A percentile compares a stretch with the other conserved stretches of the same genome.
Evolutionary conservation across 768 basidiomycete genomes (phyloP).

Genomic region (Crepidotus variabilis): DNA sequence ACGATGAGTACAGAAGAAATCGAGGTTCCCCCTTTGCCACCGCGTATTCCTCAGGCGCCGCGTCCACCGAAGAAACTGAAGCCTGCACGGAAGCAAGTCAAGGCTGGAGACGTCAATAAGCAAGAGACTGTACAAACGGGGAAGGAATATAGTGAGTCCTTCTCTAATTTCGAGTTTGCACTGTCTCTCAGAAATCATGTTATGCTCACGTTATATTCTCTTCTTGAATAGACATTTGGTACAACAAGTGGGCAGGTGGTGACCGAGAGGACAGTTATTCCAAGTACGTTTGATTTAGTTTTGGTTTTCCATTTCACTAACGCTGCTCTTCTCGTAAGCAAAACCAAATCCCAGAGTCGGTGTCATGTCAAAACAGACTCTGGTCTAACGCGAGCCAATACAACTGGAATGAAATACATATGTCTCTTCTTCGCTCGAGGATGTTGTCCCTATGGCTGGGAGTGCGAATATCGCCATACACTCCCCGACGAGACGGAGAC

Average conservation of each 20-base stretch:
- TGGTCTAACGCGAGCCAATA: constrained; percentile 93
- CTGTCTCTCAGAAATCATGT: neutral
- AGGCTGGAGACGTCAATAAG: constrained; percentile 86
- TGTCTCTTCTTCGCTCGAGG: constrained; percentile 96
- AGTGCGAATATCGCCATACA: constrained; percentile 93
- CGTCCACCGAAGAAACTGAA: constrained; percentile 63
- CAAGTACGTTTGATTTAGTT: constrained; percentile 51
- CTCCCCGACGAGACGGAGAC: constrained; percentile 53
- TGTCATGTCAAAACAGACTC: constrained; percentile 86
- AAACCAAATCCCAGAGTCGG: constrained; percentile 91
- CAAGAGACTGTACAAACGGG: constrained; percentile 87
- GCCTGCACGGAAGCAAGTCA: constrained; percentile 93
- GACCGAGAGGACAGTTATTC: constrained; percentile 96
- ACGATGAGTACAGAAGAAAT: constrained; percentile 7
- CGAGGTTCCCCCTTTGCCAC: constrained; percentile 11
- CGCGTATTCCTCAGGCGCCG: constrained; percentile 22
- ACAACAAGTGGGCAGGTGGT: constrained; percentile 99
- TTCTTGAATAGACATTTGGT: constrained; percentile 80
- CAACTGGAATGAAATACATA: constrained; percentile 86
- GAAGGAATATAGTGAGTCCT: constrained; percentile 87
- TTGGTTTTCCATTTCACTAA: neutral
- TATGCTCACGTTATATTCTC: constrained; percentile 1
- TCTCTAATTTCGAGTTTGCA: neutral
- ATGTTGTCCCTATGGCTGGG: constrained; percentile 97
- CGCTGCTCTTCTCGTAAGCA: constrained; percentile 41